Percentiles rank a stretch among this genome's conserved stretches.
phyloP scores from a whole-genome alignment of 768 basidiomycete species.

The Trametes cubensis region DNA sequence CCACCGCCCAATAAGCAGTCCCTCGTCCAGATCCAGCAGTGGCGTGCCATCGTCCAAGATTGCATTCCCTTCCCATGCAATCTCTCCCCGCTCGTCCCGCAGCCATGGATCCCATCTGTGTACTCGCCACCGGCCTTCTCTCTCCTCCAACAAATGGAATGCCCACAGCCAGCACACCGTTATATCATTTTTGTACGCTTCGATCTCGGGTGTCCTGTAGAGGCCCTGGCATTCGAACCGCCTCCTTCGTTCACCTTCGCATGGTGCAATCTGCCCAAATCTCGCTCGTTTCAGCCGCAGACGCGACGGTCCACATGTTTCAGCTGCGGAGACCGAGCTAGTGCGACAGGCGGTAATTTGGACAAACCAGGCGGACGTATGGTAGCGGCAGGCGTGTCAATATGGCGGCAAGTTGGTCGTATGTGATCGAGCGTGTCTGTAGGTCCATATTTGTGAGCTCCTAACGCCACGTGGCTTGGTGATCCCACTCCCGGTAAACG shows the following conservation, averaged over 20 bases:
- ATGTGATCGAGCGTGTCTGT: conserved; percentile 7
- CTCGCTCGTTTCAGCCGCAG: background rate
- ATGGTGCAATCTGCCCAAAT: no score
- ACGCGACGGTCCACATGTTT: background rate
- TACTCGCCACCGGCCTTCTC: no score
- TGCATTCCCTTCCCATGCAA: background rate
- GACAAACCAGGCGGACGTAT: no score
- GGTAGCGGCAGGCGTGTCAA: no score
- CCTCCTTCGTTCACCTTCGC: no score
- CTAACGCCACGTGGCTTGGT: conserved; percentile 10
- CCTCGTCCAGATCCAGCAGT: background rate
- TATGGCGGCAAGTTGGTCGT: no score
- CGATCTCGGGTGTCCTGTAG: no score
- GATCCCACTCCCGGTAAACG: background rate
- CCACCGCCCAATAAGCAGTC: background rate
- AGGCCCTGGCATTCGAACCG: no score
- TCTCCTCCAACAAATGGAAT: no score
- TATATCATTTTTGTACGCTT: no score
- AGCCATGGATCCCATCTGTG: background rate
- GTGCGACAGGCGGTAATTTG: no score
- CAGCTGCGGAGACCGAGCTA: background rate
- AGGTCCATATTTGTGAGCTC: conserved; percentile 21
- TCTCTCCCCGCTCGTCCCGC: background rate
- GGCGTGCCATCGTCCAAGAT: conserved; percentile 4
- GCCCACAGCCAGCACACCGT: no score